Base-by-base conservation (phyloP, 805 yeast genomes). In the Monosporozyma aquatica region DNA sequence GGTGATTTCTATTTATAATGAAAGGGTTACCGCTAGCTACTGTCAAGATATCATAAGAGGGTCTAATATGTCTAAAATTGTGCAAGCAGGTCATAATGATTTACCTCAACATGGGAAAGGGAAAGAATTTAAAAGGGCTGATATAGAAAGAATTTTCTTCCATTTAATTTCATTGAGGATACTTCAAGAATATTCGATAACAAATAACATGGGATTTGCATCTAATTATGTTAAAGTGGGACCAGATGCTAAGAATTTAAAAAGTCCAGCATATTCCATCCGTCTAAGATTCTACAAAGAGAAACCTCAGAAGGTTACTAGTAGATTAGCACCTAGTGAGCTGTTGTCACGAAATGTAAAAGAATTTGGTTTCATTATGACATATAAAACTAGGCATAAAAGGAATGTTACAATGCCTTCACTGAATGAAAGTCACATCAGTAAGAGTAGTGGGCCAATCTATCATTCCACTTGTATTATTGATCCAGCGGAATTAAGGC, bases 41-140 rank as follows among this genome's bases (percentile, higher is more conserved):
- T 81, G 90, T 56, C 89, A 86, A 49, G 97, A 89, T 60, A 71
- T 87, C 5, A 80, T 80, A 59, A 75, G 80, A 52, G 95, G 97
- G 0, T 74, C 87, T 0, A 75, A 71, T 49, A 65, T 67, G 44
- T 70, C 72, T n/a, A 81, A 78, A 53, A 75, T 87, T 44, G 67
- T 74, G 10, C 71, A 68, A 26, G 67, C 75, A 36, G 86, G 87
- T 0, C 85, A 82, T 53, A 77, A 82, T 52, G 52, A 52, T 15
- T 68, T 70, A 35, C 70, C 71, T n/a, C 72, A 64, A 36, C 87
- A 83, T 56, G 95, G 96, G 1, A 64, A 64, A 22, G 95, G 95
- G 4, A 75, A 71, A 50, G 67, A 63, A 6, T 56, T 80, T 50
- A 74, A 75, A n/a, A 78, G 78, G 47, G 74, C 78, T 2, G 86